Conservation (phyloP, 345 rosid genomes). For the Rubroshorea leprosula region DNA sequence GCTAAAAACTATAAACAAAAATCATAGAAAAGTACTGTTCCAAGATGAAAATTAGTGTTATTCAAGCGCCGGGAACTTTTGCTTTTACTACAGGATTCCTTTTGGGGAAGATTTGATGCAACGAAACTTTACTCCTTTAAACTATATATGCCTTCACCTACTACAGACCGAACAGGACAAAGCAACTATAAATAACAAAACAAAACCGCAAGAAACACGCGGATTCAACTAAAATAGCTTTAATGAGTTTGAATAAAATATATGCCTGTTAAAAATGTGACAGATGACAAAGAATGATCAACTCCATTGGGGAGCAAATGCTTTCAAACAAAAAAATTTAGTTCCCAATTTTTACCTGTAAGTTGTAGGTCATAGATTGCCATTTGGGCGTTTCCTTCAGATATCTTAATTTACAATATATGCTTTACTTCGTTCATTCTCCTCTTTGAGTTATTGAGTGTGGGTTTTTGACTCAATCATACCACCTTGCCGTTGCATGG, state of each 20-base stretch:
- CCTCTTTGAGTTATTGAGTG: not conserved
- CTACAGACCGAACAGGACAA: no score
- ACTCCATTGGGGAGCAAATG: slow-evolving; percentile 12
- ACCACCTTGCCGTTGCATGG: slow-evolving; percentile 72
- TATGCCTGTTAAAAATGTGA: slow-evolving; percentile 4
- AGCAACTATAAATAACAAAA: no score
- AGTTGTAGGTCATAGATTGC: slow-evolving; percentile 9
- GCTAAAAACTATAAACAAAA: no score
- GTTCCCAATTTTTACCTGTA: not conserved
- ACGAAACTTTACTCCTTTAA: not conserved
- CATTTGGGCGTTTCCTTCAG: slow-evolving; percentile 6
- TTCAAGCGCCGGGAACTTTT: not conserved
- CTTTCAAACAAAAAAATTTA: not conserved
- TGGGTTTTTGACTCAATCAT: slow-evolving; percentile 18
- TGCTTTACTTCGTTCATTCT: not conserved
- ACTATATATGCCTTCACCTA: not conserved
- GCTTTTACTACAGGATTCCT: not conserved
- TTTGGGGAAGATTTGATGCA: not conserved
- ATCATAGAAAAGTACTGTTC: not conserved
- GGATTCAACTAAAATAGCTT: not conserved
- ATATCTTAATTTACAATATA: not conserved
- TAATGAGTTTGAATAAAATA: not conserved
- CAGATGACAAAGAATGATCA: slow-evolving; percentile 20
- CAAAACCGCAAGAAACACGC: not conserved
- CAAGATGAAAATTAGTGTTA: not conserved